phyloP scores from a whole-genome alignment of 1,139 yeast genomes.

The Ogataea hybrid region DNA sequence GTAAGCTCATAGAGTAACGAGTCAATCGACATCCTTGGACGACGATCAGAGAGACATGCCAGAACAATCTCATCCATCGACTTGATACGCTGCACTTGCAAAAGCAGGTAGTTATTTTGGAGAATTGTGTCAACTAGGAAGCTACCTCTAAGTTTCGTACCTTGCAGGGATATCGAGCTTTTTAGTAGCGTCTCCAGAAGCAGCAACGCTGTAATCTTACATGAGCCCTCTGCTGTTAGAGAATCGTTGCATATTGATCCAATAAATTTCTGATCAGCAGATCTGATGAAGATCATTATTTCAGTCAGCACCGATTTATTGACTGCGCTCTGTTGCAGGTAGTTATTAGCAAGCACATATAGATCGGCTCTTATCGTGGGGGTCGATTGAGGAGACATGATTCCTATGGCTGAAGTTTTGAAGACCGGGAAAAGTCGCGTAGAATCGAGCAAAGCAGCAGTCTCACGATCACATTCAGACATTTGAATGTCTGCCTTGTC shows the following conservation, averaged over 20 bases:
- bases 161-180: conserved; percentile 43
- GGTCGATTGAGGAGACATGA: conserved; percentile 66
- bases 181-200: conserved; percentile 69
- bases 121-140: conserved; percentile 60
- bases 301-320: conserved; percentile 44
- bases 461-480: conserved; percentile 29
- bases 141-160: conserved; percentile 38
- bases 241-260: conserved; percentile 75
- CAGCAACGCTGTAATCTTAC: conserved; percentile 73
- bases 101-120: conserved; percentile 61
- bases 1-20: too few species aligned
- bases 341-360: conserved; percentile 69
- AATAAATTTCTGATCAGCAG: conserved; percentile 61
- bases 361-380: conserved; percentile 72
- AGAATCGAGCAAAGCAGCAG: conserved; percentile 30
- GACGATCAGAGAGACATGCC: too few species aligned
- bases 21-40: too few species aligned
- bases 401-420: conserved; percentile 71
- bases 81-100: conserved; percentile 66
- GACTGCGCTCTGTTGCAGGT: conserved; percentile 49
- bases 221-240: conserved; percentile 72
- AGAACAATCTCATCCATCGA: too few species aligned
- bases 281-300: conserved; percentile 49
- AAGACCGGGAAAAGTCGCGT: conserved; percentile 65
- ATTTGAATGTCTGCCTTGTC: conserved; percentile 33